phyloP scores from a whole-genome alignment of 1,284 basidiomycete genomes.

The Tremellales sp. region DNA sequence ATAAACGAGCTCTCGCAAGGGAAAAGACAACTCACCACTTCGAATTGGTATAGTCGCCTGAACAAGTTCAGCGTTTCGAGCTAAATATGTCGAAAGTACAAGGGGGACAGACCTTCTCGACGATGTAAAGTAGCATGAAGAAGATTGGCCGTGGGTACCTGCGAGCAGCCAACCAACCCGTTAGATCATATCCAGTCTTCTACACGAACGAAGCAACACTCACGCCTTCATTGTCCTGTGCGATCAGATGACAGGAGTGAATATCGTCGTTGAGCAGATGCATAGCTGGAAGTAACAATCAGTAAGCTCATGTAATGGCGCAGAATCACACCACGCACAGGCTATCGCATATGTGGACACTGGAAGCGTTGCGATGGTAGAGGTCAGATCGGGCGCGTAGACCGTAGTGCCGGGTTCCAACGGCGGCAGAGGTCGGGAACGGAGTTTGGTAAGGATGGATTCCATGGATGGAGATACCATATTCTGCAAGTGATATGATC shows the following conservation, averaged over 20 bases:
- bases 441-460: too few species aligned
- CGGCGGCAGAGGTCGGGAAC: constrained; percentile 28
- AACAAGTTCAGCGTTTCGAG: background rate
- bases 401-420: constrained; percentile 40
- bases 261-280: constrained; percentile 49
- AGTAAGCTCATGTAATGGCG: background rate
- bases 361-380: constrained; percentile 24
- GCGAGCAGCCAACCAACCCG: constrained; percentile 2
- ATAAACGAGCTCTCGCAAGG: background rate
- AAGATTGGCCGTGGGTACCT: constrained; percentile 41
- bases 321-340: constrained; percentile 19
- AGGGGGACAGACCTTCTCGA: constrained; percentile 34
- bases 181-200: background rate
- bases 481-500: too few species aligned
- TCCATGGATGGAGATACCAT: too few species aligned
- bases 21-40: constrained; percentile 37
- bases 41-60: constrained; percentile 48
- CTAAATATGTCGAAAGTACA: background rate
- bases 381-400: constrained; percentile 27
- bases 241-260: constrained; percentile 39
- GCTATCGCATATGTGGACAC: constrained; percentile 38
- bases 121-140: constrained; percentile 47
- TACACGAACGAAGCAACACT: constrained; percentile 10
- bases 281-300: constrained; percentile 21
- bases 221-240: constrained; percentile 39